phyloP scores from a whole-genome alignment of 2,329 filamentous ascomycete species.

The Remersonia thermophila region DNA sequence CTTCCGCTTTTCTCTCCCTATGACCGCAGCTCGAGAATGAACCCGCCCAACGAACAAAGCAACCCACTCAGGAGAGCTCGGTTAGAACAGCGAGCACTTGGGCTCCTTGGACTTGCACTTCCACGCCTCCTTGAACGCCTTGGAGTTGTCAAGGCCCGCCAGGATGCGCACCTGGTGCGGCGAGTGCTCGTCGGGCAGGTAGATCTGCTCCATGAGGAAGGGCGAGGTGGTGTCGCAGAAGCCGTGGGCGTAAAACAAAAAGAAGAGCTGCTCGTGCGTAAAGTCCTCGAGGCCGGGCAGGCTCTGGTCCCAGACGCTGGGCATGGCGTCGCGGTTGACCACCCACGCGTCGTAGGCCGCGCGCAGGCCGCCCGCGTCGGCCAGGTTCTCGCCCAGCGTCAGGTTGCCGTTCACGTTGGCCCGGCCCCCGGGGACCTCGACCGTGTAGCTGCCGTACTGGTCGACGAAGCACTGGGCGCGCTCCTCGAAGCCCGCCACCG shows the following conservation, averaged over 20 bases:
- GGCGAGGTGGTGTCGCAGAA: constrained; percentile 56
- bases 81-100: constrained; percentile 44
- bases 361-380: constrained; percentile 54
- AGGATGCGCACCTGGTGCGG: constrained; percentile 49
- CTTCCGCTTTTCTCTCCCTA: too few species aligned
- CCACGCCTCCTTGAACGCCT: constrained; percentile 56
- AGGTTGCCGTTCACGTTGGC: constrained; percentile 47
- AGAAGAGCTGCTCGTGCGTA: constrained; percentile 58
- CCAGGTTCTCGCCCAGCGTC: constrained; percentile 59
- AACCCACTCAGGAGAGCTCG: neutral
- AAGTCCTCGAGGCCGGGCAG: constrained; percentile 51
- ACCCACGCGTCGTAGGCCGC: constrained; percentile 54
- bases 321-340: constrained; percentile 35
- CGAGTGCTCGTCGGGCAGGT: constrained; percentile 51
- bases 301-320: constrained; percentile 27
- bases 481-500: constrained; percentile 44
- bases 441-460: constrained; percentile 51
- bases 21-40: too few species aligned
- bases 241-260: constrained; percentile 49
- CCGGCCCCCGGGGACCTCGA: constrained; percentile 42
- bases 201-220: constrained; percentile 40
- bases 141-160: constrained; percentile 45
- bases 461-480: constrained; percentile 53
- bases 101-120: constrained; percentile 53
- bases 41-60: too few species aligned